Conservation (phyloP, 2,329 filamentous ascomycete genomes). For the Cordyceps cateniannulata region DNA sequence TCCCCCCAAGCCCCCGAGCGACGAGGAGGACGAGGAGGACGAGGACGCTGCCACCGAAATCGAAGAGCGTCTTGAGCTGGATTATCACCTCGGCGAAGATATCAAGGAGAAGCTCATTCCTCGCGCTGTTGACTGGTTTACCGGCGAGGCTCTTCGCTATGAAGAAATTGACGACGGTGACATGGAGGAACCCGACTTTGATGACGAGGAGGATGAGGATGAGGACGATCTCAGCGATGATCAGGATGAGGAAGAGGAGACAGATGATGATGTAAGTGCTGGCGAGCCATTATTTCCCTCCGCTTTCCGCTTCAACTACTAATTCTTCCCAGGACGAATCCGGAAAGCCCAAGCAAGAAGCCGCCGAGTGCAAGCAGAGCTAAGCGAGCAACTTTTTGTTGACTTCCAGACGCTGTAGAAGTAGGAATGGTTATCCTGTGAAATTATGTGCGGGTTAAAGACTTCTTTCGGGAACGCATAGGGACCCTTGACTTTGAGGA, state of each 20-base stretch:
- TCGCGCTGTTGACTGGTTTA: constrained; percentile 98
- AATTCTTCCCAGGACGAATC: constrained; percentile 61
- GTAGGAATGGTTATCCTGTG: neutral
- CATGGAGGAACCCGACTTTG: constrained; percentile 72
- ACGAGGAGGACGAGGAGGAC: constrained; percentile 59
- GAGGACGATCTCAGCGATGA: constrained; percentile 81
- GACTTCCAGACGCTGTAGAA: constrained; percentile 1
- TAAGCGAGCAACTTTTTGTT: constrained; percentile 35
- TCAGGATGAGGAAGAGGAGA: constrained; percentile 75
- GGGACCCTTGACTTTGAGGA: neutral
- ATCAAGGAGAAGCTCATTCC: constrained; percentile 99
- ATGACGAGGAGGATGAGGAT: constrained; percentile 89
- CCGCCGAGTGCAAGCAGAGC: constrained; percentile 94
- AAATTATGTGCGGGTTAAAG: neutral
- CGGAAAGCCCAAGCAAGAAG: constrained; percentile 87
- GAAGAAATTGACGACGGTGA: constrained; percentile 86
- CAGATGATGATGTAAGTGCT: constrained; percentile 64
- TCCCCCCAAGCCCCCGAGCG: constrained; percentile 77
- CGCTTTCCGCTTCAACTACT: neutral
- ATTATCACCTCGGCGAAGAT: constrained; percentile 97
- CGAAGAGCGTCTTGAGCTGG: constrained; percentile 93
- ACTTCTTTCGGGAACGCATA: neutral
- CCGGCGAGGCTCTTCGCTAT: constrained; percentile 92
- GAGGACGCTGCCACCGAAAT: constrained; percentile 81
- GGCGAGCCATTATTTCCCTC: neutral